phyloP scores from a whole-genome alignment of 2,329 filamentous ascomycete genomes.

The Fusarium sp. region DNA sequence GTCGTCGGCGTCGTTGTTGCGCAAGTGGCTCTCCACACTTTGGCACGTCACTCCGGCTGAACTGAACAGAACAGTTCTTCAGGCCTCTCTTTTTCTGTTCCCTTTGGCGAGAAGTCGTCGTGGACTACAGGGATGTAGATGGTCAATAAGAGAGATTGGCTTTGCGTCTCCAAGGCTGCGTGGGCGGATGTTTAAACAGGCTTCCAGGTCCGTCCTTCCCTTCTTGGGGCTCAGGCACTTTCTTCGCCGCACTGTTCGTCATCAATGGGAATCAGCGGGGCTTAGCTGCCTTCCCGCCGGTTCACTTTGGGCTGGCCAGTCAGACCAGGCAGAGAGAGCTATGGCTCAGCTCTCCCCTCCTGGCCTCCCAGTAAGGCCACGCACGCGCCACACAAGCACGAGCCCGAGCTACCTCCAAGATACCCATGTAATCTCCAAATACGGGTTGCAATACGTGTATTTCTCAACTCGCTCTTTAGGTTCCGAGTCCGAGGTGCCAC shows the following conservation, averaged over 20 bases:
- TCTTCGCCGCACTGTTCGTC: constrained; percentile 31
- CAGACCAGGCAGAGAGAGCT: background rate
- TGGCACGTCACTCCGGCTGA: constrained; percentile 29
- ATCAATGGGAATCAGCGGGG: constrained; percentile 35
- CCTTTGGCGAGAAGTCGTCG: constrained; percentile 10
- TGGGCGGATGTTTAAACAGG: constrained; percentile 20
- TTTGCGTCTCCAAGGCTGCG: background rate
- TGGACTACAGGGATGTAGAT: background rate
- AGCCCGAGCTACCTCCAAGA: background rate
- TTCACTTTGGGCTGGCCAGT: background rate
- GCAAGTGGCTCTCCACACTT: constrained; percentile 24
- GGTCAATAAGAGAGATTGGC: background rate
- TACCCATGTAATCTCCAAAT: background rate
- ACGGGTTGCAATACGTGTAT: background rate
- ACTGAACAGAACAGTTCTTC: background rate
- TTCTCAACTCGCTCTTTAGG: background rate
- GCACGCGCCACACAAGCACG: constrained; percentile 28
- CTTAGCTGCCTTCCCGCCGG: constrained; percentile 26
- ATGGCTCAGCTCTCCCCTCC: constrained; percentile 17
- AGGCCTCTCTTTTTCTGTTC: background rate
- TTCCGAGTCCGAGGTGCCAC: constrained; percentile 2
- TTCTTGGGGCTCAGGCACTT: constrained; percentile 8
- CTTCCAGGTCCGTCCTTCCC: constrained; percentile 8
- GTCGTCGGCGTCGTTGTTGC: constrained; percentile 20
- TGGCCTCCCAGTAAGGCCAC: constrained; percentile 16